Evolutionary conservation across 2,329 filamentous ascomycete genomes (phyloP), one percentile per base, ranked within the genome.

Genomic region (Phaeosphaeria sp.): DNA sequence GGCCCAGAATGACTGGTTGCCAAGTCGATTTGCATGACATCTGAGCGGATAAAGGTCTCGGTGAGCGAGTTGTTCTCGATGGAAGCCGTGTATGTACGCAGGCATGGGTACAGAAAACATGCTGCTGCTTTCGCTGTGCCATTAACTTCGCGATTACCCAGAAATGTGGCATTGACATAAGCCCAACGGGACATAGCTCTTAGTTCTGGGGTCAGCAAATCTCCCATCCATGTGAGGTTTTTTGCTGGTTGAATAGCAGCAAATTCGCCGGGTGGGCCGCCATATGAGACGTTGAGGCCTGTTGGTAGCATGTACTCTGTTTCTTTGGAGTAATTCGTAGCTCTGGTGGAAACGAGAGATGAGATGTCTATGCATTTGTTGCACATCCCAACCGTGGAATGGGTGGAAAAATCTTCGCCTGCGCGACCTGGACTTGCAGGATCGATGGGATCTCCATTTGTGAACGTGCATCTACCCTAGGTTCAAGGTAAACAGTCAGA

Each of bases 171-270:
- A 27, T 46, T 53, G 23, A 53, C 20, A n/a, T 53, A 53, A 1
- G 42, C 50, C 50, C 50, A 53, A 46, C 50, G 27, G 11, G 50
- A 53, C 33, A 44, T 33, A 18, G 27, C 22, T n/a, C 42, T 36
- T 13, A 36, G 15, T 13, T 22, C 44, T 9, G 43, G 23, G 15
- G 50, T 46, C 5, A 53, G 18, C 15, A 53, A n/a, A 15, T 3
- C 15, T 9, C 20, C 17, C 50, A 43, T 43, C 41, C 41, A 43
- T 11, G 41, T 20, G 7, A 43, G 7, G 20, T 43, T 10, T 20
- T 18, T 7, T 20, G n/a, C 20, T 43, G 41, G n/a, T 13, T 22
- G 6, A 43, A 43, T 43, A 9, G n/a, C 20, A 13, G n/a, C 41
- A 6, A 18, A 43, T 4, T 43, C 15, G 41, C 7, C 11, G 4